These are phyloP conservation scores for Crepidotus variabilis DNA, from an alignment of 768 basidiomycete genomes.

Conservation along the genomic window DNA sequence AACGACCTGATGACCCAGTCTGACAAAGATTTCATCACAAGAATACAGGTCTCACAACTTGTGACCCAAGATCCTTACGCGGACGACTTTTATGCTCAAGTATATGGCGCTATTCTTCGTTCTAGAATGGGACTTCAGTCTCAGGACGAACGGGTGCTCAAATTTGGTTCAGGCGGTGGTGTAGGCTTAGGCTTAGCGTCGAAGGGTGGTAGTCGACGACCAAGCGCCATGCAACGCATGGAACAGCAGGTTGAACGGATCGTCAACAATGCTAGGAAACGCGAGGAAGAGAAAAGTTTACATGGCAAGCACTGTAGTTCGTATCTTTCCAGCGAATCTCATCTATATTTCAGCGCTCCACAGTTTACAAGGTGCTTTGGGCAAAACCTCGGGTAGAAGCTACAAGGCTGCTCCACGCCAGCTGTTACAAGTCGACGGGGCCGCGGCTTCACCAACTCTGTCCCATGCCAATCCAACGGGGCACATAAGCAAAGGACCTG, in stretches of 20 bases:
- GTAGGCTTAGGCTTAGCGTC: constrained; percentile 80
- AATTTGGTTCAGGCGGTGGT: constrained; percentile 80
- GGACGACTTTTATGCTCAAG: constrained; percentile 98
- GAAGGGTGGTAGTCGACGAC: constrained; percentile 64
- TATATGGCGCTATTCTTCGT: constrained; percentile 82
- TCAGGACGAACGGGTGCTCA: constrained; percentile 76
- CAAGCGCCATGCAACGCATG: constrained; percentile 89
- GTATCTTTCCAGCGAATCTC: background rate
- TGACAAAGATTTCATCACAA: constrained; percentile 99
- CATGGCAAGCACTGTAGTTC: constrained; percentile 35
- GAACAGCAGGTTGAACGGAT: constrained; percentile 95
- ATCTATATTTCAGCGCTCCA: constrained; percentile 46
- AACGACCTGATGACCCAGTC: constrained; percentile 97
- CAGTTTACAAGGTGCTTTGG: constrained; percentile 89
- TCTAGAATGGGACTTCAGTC: constrained; percentile 72
- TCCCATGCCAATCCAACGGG: constrained; percentile 42
- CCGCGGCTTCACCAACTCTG: constrained; percentile 40
- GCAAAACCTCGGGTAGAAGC: constrained; percentile 89
- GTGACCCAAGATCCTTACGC: constrained; percentile 96
- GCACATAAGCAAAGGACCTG: constrained; percentile 53
- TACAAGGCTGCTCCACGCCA: constrained; percentile 97
- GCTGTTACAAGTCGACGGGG: constrained; percentile 79
- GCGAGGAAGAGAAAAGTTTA: constrained; percentile 81
- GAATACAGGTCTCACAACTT: constrained; percentile 97
- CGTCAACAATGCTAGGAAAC: constrained; percentile 83